Percentiles rank a stretch among this genome's conserved stretches.
phyloP scores from a whole-genome alignment of 2,329 filamentous ascomycete genomes.

The Phoma sp. region DNA sequence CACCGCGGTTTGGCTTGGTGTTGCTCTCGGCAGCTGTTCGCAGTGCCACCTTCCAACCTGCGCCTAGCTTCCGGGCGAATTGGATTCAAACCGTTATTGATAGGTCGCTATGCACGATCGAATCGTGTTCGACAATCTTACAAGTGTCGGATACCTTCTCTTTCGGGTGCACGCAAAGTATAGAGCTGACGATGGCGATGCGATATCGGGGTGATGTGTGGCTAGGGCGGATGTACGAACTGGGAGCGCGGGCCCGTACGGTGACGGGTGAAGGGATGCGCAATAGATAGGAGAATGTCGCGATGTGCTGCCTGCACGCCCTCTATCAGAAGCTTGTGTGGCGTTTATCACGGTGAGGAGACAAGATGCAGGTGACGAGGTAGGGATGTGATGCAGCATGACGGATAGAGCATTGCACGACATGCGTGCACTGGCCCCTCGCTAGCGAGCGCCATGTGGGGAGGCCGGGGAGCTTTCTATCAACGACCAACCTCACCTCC shows the following conservation, averaged over 20 bases:
- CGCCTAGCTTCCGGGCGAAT: conserved; percentile 28
- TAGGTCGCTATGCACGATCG: conserved; percentile 26
- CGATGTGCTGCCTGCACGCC: conserved; percentile 7
- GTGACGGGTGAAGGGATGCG: conserved; percentile 4
- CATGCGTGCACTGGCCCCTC: conserved; percentile 11
- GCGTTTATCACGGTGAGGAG: conserved; percentile 3
- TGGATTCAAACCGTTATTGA: conserved; percentile 22
- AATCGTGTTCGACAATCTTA: conserved; percentile 25
- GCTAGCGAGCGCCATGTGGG: conserved; percentile 19
- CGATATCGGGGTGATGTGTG: conserved; percentile 28
- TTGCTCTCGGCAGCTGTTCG: conserved; percentile 25
- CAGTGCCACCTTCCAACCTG: conserved; percentile 41
- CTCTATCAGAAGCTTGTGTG: conserved; percentile 6
- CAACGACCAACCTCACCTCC: conserved; percentile 17
- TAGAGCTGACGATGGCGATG: conserved; percentile 11
- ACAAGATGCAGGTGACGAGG: conserved; percentile 7
- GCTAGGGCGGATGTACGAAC: neutral
- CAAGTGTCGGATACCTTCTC: conserved; percentile 12
- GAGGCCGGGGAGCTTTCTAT: conserved; percentile 14
- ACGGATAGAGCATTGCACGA: conserved; percentile 17
- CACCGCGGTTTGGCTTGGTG: conserved; percentile 16
- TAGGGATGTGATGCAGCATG: conserved; percentile 9
- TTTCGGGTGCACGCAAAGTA: conserved; percentile 5
- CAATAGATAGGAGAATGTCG: conserved; percentile 16
- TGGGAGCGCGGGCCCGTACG: neutral